Conservation (phyloP, 495 filamentous ascomycete species). For the Penicillium ucsense region DNA sequence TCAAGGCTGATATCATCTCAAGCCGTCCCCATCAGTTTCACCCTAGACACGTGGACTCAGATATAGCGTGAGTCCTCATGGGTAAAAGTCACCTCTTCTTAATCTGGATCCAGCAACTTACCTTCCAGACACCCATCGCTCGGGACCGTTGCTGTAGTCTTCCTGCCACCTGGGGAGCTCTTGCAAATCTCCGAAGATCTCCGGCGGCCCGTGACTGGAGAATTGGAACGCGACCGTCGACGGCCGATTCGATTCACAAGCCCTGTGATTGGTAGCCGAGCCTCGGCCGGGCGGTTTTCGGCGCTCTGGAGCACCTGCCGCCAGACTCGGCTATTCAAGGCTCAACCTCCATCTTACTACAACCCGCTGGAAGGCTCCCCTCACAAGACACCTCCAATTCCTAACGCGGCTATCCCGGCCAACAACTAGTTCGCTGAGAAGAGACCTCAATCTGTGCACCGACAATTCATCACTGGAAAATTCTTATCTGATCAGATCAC, state of each 20-base stretch:
- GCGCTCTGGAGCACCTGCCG: slow-evolving; percentile 10
- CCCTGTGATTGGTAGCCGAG: slow-evolving; percentile 21
- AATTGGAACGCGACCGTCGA: neutral
- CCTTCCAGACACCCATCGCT: neutral
- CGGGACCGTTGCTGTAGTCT: neutral
- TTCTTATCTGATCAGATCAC: neutral
- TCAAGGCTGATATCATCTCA: slow-evolving; percentile 6
- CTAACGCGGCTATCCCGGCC: too few species aligned
- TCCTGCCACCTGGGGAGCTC: neutral
- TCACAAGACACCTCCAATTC: slow-evolving; percentile 1
- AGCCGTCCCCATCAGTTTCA: neutral
- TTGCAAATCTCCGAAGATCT: neutral
- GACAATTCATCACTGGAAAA: too few species aligned
- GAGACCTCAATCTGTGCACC: too few species aligned
- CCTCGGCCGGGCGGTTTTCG: slow-evolving; percentile 25
- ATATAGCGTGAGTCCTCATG: too few species aligned
- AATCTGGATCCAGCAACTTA: neutral
- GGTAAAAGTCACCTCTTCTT: neutral
- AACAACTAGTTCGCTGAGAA: too few species aligned
- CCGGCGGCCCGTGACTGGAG: slow-evolving; percentile 6
- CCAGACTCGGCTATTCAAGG: slow-evolving; percentile 17
- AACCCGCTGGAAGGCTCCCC: neutral
- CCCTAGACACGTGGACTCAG: slow-evolving; percentile 11
- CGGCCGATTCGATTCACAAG: slow-evolving; percentile 21
- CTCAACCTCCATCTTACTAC: neutral